phyloP scores from a whole-genome alignment of 2,329 filamentous ascomycete species.

The Diaporthe sp. region DNA sequence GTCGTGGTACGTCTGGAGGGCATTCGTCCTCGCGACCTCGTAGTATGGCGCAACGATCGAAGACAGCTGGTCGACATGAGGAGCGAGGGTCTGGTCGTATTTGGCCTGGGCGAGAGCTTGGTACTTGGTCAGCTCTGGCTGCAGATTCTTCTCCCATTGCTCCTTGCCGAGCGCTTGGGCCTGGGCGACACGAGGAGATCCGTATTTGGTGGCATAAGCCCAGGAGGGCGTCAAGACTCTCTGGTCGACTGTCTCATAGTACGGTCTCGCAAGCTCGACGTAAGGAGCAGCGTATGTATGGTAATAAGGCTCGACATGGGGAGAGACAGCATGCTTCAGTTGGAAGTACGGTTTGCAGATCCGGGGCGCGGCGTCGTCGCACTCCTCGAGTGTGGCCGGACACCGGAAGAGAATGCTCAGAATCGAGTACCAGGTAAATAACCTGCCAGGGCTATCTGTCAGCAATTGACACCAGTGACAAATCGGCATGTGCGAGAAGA shows the following conservation, averaged over 20 bases:
- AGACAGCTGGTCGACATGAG: conserved; percentile 74
- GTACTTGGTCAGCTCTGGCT: conserved; percentile 77
- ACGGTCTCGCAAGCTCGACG: conserved; percentile 79
- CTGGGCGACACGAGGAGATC: conserved; percentile 76
- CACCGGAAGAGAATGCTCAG: conserved; percentile 85
- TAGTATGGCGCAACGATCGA: conserved; percentile 77
- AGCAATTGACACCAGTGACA: conserved; percentile 27
- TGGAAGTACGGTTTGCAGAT: conserved; percentile 88
- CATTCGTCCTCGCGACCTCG: conserved; percentile 69
- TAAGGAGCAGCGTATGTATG: conserved; percentile 85
- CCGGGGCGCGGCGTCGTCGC: conserved; percentile 76
- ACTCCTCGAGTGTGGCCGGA: conserved; percentile 74
- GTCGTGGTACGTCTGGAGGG: conserved; percentile 75
- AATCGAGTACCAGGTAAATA: conserved; percentile 88
- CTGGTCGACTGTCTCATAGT: conserved; percentile 72
- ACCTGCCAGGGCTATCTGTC: conserved; percentile 55
- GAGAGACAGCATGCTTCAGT: conserved; percentile 70
- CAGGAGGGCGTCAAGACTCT: conserved; percentile 76
- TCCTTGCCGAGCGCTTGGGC: conserved; percentile 72
- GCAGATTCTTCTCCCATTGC: conserved; percentile 83
- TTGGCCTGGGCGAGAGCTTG: conserved; percentile 69
- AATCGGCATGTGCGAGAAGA: background rate
- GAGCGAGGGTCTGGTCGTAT: conserved; percentile 78
- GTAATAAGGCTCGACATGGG: conserved; percentile 88
- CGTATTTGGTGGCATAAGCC: conserved; percentile 76